Evolutionary conservation across 495 filamentous ascomycete species (phyloP).

Genomic region (Chaetomium fimeti): DNA sequence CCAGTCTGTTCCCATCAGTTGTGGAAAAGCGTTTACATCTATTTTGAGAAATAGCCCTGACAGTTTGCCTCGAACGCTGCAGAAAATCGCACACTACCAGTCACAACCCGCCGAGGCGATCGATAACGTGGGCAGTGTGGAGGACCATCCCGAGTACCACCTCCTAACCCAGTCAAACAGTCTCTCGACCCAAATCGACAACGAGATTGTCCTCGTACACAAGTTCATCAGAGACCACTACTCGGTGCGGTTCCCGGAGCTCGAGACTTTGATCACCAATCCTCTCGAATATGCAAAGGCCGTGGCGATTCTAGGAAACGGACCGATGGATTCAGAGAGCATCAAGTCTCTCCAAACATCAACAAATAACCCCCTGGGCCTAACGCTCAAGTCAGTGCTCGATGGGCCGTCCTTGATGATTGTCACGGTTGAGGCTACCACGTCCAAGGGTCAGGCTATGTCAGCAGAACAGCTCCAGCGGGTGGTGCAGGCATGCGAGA

Average conservation of each 20-base stretch:
- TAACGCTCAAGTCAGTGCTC: conserved; percentile 72
- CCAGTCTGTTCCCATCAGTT: conserved; percentile 20
- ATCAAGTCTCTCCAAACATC: conserved; percentile 72
- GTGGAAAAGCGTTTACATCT: conserved; percentile 51
- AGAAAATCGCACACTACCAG: conserved; percentile 77
- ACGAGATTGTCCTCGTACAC: conserved; percentile 88
- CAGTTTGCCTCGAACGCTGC: conserved; percentile 49
- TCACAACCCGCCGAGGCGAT: conserved; percentile 62
- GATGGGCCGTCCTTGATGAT: conserved; percentile 92
- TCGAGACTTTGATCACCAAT: conserved; percentile 90
- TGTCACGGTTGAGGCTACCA: conserved; percentile 92
- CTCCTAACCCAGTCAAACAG: conserved; percentile 79
- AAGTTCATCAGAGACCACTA: conserved; percentile 96
- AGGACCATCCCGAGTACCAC: conserved; percentile 85
- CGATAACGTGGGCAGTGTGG: conserved; percentile 66
- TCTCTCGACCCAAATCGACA: conserved; percentile 83
- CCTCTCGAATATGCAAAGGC: conserved; percentile 95
- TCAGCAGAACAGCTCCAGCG: conserved; percentile 68
- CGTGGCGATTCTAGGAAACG: conserved; percentile 89
- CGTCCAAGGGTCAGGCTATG: conserved; percentile 76
- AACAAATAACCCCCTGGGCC: conserved; percentile 72
- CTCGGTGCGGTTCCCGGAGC: conserved; percentile 86
- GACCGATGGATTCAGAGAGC: conserved; percentile 77
- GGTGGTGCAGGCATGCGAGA: conserved; percentile 77
- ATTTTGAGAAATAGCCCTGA: conserved; percentile 56